phyloP scores from a whole-genome alignment of 257 asterid species.

The Solanum sitiens region DNA sequence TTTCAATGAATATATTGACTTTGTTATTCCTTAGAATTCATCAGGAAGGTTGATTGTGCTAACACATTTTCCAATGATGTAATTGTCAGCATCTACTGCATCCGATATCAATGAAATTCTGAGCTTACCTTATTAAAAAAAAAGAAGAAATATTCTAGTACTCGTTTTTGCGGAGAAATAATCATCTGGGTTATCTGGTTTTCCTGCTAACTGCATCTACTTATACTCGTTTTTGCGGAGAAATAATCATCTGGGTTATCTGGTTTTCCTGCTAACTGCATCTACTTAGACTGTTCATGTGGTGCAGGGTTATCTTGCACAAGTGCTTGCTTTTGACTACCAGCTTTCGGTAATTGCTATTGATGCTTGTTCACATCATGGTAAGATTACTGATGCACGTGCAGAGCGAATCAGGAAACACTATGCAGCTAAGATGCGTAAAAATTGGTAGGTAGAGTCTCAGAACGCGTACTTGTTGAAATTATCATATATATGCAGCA shows the following conservation, averaged over 20 bases:
- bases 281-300: not conserved
- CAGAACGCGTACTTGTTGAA: not conserved
- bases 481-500: not conserved
- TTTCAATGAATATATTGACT: too few species aligned
- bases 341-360: conserved; percentile 77
- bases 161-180: not conserved
- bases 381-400: conserved; percentile 68
- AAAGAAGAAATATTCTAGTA: not conserved
- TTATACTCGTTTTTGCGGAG: not conserved
- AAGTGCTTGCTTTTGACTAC: conserved; percentile 79
- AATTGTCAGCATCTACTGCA: not conserved
- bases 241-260: not conserved
- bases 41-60: not conserved
- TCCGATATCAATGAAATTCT: not conserved
- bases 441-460: conserved; percentile 32
- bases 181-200: not conserved
- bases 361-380: conserved; percentile 88
- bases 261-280: not conserved
- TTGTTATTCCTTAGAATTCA: not conserved
- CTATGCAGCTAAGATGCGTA: conserved; percentile 53
- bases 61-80: not conserved
- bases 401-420: conserved; percentile 68
- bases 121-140: not conserved
- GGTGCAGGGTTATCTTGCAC: conserved; percentile 82
- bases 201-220: not conserved